Base-by-base conservation (phyloP, 306 rosid species). In the Cucumis cinereus region DNA sequence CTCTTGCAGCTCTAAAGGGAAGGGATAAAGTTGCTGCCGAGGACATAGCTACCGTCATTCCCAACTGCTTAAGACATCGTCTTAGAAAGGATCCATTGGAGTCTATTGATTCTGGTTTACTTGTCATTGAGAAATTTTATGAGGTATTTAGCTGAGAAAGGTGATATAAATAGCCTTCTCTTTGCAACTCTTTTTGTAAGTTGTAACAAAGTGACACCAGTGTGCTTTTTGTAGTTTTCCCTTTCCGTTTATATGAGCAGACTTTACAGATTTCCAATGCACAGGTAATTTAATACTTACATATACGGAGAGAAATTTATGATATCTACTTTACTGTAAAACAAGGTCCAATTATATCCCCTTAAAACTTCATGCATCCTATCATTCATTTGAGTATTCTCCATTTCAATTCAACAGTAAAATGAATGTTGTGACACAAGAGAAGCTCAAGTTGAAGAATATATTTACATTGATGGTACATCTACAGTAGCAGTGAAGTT, bases 11-110 rank as follows among this genome's bases (percentile, higher is more conserved):
- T 58, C 85, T 93, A 2, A 93, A 90, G 88, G 93, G 93, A 56
- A 93, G 88, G 76, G 96, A 83, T 60, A 80, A 76, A 63, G 98
- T 91, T 35, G 83, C 82, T 45, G 77, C 89, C 4, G 97, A 93
- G 79, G 98, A 93, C 83, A 81, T 93, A 79, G 97, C 98, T 22
- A 93, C 93, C 10, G 96, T 93, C 79, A 90, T 93, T 73, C 97
- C 98, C 41, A 93, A 93, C 86, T 88, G 97, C 88, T 84, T 93
- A 83, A 90, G 98, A 80, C 97, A 93, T 72, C 93, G 97, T 62
- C 98, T 93, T 78, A 73, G 98, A 81, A 93, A 93, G 88, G 98
- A 93, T 77, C 98, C 98, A 38, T 82, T 90, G 85, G 98, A 93
- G 76, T 90, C 98, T 0, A 91, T 93, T 41, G 97, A 93, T 86